Evolutionary conservation across 495 filamentous ascomycete genomes (phyloP).

Genomic region (Saxispiralis lemnorum): DNA sequence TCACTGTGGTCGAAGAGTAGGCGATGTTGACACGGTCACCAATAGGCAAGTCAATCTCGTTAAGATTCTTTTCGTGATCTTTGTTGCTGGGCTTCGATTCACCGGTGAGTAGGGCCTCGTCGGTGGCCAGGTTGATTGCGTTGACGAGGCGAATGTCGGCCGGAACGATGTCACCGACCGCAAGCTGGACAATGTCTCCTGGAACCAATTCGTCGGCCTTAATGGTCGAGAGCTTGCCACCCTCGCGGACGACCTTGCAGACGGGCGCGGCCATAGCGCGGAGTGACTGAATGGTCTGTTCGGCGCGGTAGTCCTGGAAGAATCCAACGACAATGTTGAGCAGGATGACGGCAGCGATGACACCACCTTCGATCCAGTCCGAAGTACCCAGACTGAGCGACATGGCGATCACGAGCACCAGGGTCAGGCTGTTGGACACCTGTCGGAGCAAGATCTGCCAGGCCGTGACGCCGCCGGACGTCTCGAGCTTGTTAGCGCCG

Average conservation of each 20-base stretch:
- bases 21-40: slow-evolving; percentile 54
- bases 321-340: slow-evolving; percentile 30
- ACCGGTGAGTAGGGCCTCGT: slow-evolving; percentile 60
- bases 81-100: slow-evolving; percentile 52
- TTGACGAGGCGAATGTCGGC: slow-evolving; percentile 48
- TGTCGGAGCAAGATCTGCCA: slow-evolving; percentile 7
- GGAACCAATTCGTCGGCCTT: slow-evolving; percentile 55
- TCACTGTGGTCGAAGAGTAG: slow-evolving; percentile 52
- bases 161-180: slow-evolving; percentile 50
- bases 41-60: slow-evolving; percentile 31
- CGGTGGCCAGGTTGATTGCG: slow-evolving; percentile 49
- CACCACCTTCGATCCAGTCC: slow-evolving; percentile 63
- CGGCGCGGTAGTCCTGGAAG: slow-evolving; percentile 65
- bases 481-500: slow-evolving; percentile 2
- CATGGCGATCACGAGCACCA: slow-evolving; percentile 64
- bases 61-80: slow-evolving; percentile 18
- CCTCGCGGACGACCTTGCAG: slow-evolving; percentile 53
- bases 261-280: slow-evolving; percentile 58
- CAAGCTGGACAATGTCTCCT: slow-evolving; percentile 50
- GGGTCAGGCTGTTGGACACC: slow-evolving; percentile 18
- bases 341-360: slow-evolving; percentile 38
- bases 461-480: slow-evolving; percentile 2
- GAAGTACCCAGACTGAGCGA: slow-evolving; percentile 52
- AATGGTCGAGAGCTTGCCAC: slow-evolving; percentile 40
- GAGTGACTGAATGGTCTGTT: slow-evolving; percentile 69